Percentiles rank a stretch among this genome's conserved stretches.
These are phyloP conservation scores for Fomitopsis pulvina DNA, from an alignment of 768 basidiomycete species.

Conservation along the genomic window DNA sequence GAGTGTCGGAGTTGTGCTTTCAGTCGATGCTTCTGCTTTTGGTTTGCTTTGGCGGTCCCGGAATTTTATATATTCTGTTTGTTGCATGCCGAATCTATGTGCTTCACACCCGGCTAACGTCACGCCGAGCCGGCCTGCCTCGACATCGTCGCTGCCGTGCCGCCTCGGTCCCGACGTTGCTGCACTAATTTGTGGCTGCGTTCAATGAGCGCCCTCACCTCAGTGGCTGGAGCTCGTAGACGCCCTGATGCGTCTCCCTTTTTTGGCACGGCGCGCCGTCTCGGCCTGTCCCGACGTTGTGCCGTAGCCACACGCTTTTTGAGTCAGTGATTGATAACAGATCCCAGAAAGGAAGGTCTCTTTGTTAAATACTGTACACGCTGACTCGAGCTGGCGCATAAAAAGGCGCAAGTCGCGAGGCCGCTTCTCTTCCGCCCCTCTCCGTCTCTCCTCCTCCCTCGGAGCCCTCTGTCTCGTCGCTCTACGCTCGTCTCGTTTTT, in stretches of 20 bases:
- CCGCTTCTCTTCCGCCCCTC: background rate
- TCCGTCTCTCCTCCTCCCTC: background rate
- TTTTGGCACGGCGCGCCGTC: background rate
- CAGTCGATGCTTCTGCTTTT: background rate
- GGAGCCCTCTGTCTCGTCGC: background rate
- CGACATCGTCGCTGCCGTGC: no score
- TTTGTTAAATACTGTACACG: background rate
- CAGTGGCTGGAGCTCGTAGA: background rate
- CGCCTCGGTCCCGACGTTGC: background rate
- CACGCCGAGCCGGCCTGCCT: no score
- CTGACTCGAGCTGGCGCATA: slow-evolving; percentile 9
- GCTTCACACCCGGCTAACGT: no score
- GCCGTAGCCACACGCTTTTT: background rate
- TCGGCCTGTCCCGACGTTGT: background rate
- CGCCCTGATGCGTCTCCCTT: background rate
- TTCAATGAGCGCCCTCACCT: no score
- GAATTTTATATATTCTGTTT: background rate
- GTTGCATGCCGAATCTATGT: no score
- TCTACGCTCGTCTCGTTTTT: background rate
- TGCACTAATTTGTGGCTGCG: no score
- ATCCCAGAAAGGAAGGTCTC: background rate
- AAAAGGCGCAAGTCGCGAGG: slow-evolving; percentile 1
- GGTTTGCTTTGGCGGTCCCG: background rate
- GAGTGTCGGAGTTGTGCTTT: slow-evolving; percentile 65
- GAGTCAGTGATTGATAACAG: slow-evolving; percentile 5